These are phyloP conservation scores for Pseudonitzschia pungens DNA, from an alignment of 108 stramenopile genomes.

Conservation along the genomic window DNA sequence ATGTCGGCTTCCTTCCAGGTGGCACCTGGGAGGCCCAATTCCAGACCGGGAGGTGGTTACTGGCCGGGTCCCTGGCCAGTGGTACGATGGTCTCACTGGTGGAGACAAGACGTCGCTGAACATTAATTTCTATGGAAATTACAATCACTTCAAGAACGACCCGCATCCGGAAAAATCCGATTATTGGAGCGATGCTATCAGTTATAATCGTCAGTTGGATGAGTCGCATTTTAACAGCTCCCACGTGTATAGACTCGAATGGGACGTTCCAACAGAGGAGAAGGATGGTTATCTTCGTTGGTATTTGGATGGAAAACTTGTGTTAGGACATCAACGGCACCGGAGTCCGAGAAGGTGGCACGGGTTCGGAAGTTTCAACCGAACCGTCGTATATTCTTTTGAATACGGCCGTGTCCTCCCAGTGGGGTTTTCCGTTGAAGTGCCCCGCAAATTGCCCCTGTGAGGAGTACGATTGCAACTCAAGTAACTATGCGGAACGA, in stretches of 20 bases:
- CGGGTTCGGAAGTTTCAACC: constrained; percentile 83
- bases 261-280: constrained; percentile 78
- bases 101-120: constrained; percentile 84
- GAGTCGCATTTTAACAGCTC: constrained; percentile 71
- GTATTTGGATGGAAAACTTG: constrained; percentile 88
- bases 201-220: constrained; percentile 82
- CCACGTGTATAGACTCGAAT: constrained; percentile 94
- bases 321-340: constrained; percentile 81
- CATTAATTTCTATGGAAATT: constrained; percentile 92
- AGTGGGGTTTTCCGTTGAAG: constrained; percentile 90
- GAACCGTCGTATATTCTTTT: constrained; percentile 93
- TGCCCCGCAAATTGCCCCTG: constrained; percentile 79
- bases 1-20: constrained; percentile 84
- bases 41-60: constrained; percentile 73
- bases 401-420: constrained; percentile 92
- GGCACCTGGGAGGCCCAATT: constrained; percentile 75
- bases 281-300: constrained; percentile 80
- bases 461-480: constrained; percentile 82
- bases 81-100: constrained; percentile 86
- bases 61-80: constrained; percentile 89
- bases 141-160: constrained; percentile 84
- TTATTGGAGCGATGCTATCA: constrained; percentile 95
- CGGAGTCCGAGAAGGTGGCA: constrained; percentile 48
- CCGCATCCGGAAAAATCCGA: constrained; percentile 62
- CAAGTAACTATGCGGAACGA: constrained; percentile 60